Evolutionary conservation across 1,284 basidiomycete species (phyloP).

Genomic region (Sphaerobolus stellatus): DNA sequence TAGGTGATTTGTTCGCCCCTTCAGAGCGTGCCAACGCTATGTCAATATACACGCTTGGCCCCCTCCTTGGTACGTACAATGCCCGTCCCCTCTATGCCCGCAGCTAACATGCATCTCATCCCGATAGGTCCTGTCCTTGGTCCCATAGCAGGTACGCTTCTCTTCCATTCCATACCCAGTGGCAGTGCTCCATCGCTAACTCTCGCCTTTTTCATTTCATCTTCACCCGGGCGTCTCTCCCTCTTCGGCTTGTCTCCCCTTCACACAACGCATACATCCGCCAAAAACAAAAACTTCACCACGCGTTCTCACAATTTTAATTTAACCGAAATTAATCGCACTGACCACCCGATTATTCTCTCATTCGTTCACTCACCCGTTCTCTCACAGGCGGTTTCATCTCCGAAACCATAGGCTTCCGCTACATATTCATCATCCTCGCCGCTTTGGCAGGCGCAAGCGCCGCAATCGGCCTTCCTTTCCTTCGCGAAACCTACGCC

Average conservation of each 20-base stretch:
- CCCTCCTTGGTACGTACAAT: conserved; percentile 11
- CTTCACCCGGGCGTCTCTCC: no score
- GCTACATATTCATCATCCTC: conserved; percentile 13
- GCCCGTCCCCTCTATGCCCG: background rate
- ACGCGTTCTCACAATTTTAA: no score
- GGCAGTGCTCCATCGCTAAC: background rate
- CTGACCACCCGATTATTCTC: no score
- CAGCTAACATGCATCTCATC: no score
- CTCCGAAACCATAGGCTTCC: conserved; percentile 5
- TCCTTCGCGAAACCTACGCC: conserved; percentile 15
- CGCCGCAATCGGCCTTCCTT: conserved; percentile 6
- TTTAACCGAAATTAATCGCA: no score
- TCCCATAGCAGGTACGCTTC: conserved; percentile 7
- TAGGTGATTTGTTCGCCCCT: conserved; percentile 13
- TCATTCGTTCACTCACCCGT: no score
- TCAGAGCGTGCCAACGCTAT: conserved; percentile 15
- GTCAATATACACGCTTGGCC: conserved; percentile 16
- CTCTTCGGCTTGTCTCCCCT: no score
- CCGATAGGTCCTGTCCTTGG: conserved; percentile 12
- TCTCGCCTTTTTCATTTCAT: no score
- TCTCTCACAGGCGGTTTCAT: conserved; percentile 12
- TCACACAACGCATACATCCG: no score
- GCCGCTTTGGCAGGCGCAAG: conserved; percentile 4
- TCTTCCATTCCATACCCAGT: background rate
- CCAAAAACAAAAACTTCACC: no score